Percentiles rank a stretch among this genome's conserved stretches.
These are phyloP conservation scores for Euphrasia arctica DNA, from an alignment of 305 asterid species.

Conservation along the genomic window DNA sequence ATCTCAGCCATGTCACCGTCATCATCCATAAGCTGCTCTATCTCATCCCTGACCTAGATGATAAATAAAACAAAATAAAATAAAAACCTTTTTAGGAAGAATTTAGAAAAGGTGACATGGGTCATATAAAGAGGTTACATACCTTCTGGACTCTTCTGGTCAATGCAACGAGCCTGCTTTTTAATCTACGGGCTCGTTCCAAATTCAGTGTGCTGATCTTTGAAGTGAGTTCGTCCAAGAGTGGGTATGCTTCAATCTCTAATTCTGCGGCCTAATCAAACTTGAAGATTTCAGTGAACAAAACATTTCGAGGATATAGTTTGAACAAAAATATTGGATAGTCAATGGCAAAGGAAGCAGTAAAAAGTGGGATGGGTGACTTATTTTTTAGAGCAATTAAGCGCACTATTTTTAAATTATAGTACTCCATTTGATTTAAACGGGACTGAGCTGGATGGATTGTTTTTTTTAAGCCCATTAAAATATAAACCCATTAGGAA, in stretches of 20 bases:
- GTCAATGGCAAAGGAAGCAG: background rate
- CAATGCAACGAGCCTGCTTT: conserved; percentile 94
- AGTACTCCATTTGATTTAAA: no score
- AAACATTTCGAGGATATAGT: background rate
- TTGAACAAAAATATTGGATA: background rate
- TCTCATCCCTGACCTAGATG: conserved; percentile 95
- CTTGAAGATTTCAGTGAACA: background rate
- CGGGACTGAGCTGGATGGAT: no score
- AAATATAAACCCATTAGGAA: background rate
- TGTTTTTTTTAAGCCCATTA: background rate
- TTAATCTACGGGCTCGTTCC: conserved; percentile 91
- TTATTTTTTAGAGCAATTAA: background rate
- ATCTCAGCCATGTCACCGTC: conserved; percentile 99
- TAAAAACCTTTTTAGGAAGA: background rate
- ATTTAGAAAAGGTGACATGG: background rate
- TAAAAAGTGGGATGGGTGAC: background rate
- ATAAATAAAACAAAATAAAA: conserved; percentile 5
- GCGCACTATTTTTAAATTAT: background rate
- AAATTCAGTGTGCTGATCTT: conserved; percentile 78
- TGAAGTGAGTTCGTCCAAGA: conserved; percentile 94
- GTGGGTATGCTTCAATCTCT: conserved; percentile 63
- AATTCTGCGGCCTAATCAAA: conserved; percentile 11
- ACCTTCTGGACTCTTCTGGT: conserved; percentile 98
- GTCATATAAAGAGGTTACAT: background rate
- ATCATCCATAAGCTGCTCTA: conserved; percentile 97